Conservation (phyloP, 2,329 filamentous ascomycete genomes). For the Magnaporthiopsis incrustans region DNA sequence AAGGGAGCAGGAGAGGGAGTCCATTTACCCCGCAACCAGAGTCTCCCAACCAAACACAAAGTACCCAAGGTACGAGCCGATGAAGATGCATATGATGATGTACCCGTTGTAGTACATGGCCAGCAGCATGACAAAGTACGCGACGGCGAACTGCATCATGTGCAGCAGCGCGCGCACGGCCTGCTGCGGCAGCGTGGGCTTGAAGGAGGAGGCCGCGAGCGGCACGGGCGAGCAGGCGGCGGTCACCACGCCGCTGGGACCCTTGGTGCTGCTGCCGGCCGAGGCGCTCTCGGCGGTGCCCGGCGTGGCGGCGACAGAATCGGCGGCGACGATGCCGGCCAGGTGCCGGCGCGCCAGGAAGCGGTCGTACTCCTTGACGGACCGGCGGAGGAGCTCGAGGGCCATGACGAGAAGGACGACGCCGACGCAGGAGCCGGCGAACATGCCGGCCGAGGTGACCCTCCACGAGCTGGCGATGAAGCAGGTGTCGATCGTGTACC, state of each 20-base stretch:
- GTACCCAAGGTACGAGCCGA: conserved; percentile 65
- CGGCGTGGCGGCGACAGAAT: conserved; percentile 12
- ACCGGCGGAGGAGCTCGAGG: conserved; percentile 65
- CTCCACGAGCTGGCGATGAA: conserved; percentile 67
- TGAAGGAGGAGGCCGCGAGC: conserved; percentile 26
- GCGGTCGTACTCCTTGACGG: conserved; percentile 64
- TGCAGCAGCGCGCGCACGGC: conserved; percentile 58
- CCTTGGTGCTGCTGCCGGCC: conserved; percentile 4
- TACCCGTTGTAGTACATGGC: conserved; percentile 62
- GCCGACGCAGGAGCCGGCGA: conserved; percentile 73
- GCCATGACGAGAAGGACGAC: conserved; percentile 64
- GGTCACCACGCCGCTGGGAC: no score
- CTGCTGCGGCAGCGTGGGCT: conserved; percentile 59
- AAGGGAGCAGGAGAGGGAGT: neutral
- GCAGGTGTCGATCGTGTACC: conserved; percentile 63
- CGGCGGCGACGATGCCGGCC: conserved; percentile 10
- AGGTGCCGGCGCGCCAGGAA: conserved; percentile 49
- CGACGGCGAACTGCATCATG: conserved; percentile 63
- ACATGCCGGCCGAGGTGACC: conserved; percentile 60
- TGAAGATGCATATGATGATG: conserved; percentile 72
- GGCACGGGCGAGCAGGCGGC: conserved; percentile 6
- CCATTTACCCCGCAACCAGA: conserved; percentile 21
- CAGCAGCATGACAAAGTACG: conserved; percentile 72
- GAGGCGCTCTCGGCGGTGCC: conserved; percentile 12
- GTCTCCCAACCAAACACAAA: conserved; percentile 69